These are phyloP conservation scores for Telfairia occidentalis DNA, from an alignment of 331 rosid genomes.

Conservation along the genomic window DNA sequence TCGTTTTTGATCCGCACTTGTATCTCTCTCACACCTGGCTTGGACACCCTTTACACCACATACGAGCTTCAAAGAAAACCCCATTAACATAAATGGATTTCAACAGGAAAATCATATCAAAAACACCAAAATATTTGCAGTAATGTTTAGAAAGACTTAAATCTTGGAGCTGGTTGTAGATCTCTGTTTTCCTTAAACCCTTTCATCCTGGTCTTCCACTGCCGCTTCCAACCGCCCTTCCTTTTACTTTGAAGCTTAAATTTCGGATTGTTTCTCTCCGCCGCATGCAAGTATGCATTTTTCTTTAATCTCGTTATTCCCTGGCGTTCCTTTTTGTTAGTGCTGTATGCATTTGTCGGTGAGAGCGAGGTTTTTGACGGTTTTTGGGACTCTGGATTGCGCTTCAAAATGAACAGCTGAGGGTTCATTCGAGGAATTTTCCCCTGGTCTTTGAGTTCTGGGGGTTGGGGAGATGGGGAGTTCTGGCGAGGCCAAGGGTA, in stretches of 20 bases:
- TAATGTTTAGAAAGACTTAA: not conserved
- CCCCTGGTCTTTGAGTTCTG: slow-evolving; percentile 2
- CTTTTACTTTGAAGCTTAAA: not conserved
- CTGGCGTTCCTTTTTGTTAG: not conserved
- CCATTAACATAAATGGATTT: not conserved
- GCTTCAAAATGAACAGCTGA: slow-evolving; percentile 6
- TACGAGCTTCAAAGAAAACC: slow-evolving; percentile 1
- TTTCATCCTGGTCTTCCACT: not conserved
- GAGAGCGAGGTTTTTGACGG: slow-evolving; percentile 2
- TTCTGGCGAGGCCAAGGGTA: slow-evolving; percentile 56
- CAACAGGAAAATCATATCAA: not conserved
- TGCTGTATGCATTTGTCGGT: not conserved
- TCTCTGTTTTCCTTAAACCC: slow-evolving; percentile 17
- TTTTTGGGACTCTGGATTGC: not conserved
- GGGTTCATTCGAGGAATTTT: slow-evolving; percentile 9
- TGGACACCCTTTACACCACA: slow-evolving; percentile 2
- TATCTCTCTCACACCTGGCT: slow-evolving; percentile 12
- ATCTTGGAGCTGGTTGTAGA: not conserved
- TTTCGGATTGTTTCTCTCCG: not conserved
- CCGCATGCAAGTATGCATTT: slow-evolving; percentile 10
- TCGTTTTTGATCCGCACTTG: slow-evolving; percentile 4
- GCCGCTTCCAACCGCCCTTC: not conserved
- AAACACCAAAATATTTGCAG: not conserved
- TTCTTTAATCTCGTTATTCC: not conserved
- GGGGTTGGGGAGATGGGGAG: slow-evolving; percentile 53